These are phyloP conservation scores for Hypoxylon fragiforme DNA, from an alignment of 495 filamentous ascomycete species.

Conservation along the genomic window DNA sequence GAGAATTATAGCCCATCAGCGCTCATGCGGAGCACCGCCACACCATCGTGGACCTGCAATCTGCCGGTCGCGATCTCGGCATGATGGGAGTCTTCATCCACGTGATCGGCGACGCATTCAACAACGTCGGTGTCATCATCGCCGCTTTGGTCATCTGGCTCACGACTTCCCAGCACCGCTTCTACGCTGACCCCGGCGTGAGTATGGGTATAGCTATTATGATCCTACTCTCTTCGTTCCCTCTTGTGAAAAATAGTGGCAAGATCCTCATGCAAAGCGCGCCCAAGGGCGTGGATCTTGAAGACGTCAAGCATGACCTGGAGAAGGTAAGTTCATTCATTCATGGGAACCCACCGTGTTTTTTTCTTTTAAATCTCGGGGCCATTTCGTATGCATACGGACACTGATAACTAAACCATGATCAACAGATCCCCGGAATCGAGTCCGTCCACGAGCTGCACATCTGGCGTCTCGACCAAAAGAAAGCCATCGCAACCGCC, in stretches of 20 bases:
- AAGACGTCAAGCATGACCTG: conserved; percentile 88
- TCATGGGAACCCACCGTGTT: too few relatives aligned
- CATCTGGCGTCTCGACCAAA: conserved; percentile 89
- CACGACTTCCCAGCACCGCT: conserved; percentile 52
- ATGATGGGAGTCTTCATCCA: conserved; percentile 93
- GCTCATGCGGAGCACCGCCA: conserved; percentile 66
- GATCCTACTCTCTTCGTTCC: conserved; percentile 83
- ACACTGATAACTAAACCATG: background rate
- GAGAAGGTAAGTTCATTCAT: conserved; percentile 48
- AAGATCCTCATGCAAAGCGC: conserved; percentile 88
- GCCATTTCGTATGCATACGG: background rate
- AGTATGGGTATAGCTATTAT: conserved; percentile 84
- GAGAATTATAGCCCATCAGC: conserved; percentile 53
- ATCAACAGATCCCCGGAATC: conserved; percentile 67
- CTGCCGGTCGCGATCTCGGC: conserved; percentile 66
- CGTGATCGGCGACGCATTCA: conserved; percentile 87
- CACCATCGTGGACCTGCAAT: conserved; percentile 28
- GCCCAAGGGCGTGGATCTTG: conserved; percentile 72
- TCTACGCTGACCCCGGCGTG: conserved; percentile 82
- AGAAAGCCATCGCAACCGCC: conserved; percentile 83
- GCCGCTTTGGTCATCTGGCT: conserved; percentile 87
- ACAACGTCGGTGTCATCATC: conserved; percentile 88
- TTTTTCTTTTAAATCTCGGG: background rate
- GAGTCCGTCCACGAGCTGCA: conserved; percentile 87
- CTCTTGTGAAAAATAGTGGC: conserved; percentile 85